Evolutionary conservation across 306 rosid species (phyloP), one percentile per base, ranked within the genome.

Genomic region (Lagenaria siceraria): DNA sequence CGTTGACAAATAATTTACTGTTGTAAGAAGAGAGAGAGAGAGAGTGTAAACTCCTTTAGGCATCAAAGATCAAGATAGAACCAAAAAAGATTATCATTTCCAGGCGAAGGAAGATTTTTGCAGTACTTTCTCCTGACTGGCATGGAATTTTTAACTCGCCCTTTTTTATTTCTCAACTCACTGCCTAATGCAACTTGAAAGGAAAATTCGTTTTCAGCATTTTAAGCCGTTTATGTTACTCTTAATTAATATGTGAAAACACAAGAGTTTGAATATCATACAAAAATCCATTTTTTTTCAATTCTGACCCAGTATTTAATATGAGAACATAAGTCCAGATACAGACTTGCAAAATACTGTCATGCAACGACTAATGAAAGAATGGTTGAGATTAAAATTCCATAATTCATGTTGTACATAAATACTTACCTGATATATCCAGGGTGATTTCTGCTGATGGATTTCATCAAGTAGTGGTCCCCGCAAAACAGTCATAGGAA

Each of bases 381-480:
- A n/a, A n/a, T n/a, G n/a, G n/a, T n/a, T n/a, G n/a, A n/a, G 52
- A 69, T 21, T 48, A 40, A n/a, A 69, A 13, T 8, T 17, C 11
- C 19, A 14, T 42, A 48, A 69, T 38, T 40, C 25, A 24, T 38
- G 14, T 19, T 38, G 17, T 69, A 38, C 75, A 17, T 48, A 69
- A 19, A 42, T 69, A 35, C 48, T 22, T 64, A 84, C 87, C 87
- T 84, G 87, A 63, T 76, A 84, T 49, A 84, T 81, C 87, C 87
- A 84, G 10, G 87, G 36, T 84, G 40, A 81, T 70, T 58, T 75
- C 61, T n/a, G n/a, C 73, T 81, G 87, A 71, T 84, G 87, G 48
- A 81, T 81, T 79, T 84, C 87, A 79, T 84, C 87, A 77, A 84
- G 29, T 61, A 84, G 31, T 24, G 85, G 81, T 56, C 87, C 87